Conservation (phyloP, 2,329 filamentous ascomycete genomes). For the Talaromyces sp. region DNA sequence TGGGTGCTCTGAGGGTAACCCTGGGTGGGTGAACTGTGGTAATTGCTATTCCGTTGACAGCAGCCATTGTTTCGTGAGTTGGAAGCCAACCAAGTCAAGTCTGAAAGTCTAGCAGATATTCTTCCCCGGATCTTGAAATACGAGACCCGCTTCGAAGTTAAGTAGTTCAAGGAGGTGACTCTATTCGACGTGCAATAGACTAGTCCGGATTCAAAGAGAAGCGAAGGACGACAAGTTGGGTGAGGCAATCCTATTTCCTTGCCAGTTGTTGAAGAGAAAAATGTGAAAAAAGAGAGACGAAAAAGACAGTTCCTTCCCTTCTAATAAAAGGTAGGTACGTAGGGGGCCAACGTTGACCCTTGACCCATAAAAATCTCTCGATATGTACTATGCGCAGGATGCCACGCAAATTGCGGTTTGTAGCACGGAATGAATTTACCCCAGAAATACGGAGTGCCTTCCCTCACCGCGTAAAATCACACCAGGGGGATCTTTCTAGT, state of each 20-base stretch:
- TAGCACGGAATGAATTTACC: background rate
- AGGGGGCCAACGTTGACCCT: conserved; percentile 4
- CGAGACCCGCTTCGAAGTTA: background rate
- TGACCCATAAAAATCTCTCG: conserved; percentile 7
- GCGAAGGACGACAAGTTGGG: background rate
- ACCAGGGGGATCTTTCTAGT: background rate
- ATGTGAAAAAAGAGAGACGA: background rate
- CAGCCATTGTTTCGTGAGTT: conserved; percentile 1
- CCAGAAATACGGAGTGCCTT: background rate
- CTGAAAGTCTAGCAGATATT: background rate
- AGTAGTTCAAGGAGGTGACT: background rate
- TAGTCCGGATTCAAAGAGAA: background rate
- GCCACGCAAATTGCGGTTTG: conserved; percentile 14
- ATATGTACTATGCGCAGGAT: conserved; percentile 1
- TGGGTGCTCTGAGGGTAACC: conserved; percentile 18
- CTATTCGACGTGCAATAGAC: background rate
- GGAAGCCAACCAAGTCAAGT: background rate
- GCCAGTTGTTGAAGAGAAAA: background rate
- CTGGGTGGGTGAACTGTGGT: conserved; percentile 10
- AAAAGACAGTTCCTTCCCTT: background rate
- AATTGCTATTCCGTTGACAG: conserved; percentile 4
- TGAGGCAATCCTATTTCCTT: background rate
- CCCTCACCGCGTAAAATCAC: background rate
- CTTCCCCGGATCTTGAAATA: background rate
- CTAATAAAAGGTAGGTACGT: background rate